Evolutionary conservation across 2,329 filamentous ascomycete species (phyloP).

Genomic region (Camptophora hylomeconis): DNA sequence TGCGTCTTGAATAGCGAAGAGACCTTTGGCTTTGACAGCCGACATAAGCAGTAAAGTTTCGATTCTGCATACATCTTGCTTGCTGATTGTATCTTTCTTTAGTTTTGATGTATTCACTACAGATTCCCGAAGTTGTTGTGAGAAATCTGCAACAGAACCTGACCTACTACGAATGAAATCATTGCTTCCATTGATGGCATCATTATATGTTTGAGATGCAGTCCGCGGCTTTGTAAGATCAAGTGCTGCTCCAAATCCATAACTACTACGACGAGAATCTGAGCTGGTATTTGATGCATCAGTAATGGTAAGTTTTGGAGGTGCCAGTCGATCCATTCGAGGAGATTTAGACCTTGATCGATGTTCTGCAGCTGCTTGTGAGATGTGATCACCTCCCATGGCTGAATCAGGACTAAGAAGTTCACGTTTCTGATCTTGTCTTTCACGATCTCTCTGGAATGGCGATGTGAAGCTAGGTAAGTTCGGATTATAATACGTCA

Average conservation of each 20-base stretch:
- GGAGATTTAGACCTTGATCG: slow-evolving; percentile 26
- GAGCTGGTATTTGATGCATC: slow-evolving; percentile 19
- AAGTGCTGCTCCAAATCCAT: slow-evolving; percentile 21
- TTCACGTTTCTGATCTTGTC: slow-evolving; percentile 20
- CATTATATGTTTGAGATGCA: slow-evolving; percentile 13
- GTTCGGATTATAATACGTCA: slow-evolving; percentile 26
- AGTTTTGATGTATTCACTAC: too few species aligned
- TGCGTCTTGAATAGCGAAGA: too few species aligned
- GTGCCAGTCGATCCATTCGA: slow-evolving; percentile 32
- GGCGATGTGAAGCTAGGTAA: slow-evolving; percentile 41
- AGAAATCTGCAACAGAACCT: too few species aligned
- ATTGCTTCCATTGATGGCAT: slow-evolving; percentile 6
- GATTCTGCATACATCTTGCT: too few species aligned
- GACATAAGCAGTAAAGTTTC: slow-evolving; percentile 65
- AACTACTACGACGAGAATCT: slow-evolving; percentile 13
- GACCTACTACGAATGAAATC: too few species aligned
- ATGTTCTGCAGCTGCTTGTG: slow-evolving; percentile 27
- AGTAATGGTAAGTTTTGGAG: slow-evolving; percentile 38
- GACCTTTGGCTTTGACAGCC: slow-evolving; percentile 80
- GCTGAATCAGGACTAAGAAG: slow-evolving; percentile 12
- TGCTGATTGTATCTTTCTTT: too few species aligned
- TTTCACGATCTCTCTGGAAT: slow-evolving; percentile 25
- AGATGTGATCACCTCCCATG: slow-evolving; percentile 25
- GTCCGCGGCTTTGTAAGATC: slow-evolving; percentile 11
- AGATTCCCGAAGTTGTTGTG: too few species aligned